Conservation (phyloP, 768 basidiomycete genomes). For the Termitomyces sp. region DNA sequence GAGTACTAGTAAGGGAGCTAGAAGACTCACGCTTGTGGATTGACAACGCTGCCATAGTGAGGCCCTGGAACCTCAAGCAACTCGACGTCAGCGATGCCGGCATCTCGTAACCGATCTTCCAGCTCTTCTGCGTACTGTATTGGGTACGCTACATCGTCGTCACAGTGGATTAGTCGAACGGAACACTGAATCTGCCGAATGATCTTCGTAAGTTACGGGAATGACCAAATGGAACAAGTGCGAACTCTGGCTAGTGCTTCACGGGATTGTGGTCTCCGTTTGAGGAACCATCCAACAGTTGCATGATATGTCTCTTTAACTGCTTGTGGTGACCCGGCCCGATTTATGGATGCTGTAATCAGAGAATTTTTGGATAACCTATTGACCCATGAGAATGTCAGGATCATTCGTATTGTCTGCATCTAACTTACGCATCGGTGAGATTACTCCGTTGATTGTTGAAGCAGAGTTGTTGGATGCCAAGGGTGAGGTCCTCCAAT, state of each 20-base stretch:
- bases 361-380: constrained; percentile 13
- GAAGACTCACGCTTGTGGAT: constrained; percentile 15
- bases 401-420: background rate
- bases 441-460: constrained; percentile 11
- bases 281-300: constrained; percentile 16
- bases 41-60: constrained; percentile 17
- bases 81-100: constrained; percentile 14
- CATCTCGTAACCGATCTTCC: constrained; percentile 15
- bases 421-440: constrained; percentile 10
- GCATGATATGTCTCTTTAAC: constrained; percentile 11
- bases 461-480: constrained; percentile 16
- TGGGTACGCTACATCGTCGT: constrained; percentile 20
- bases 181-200: constrained; percentile 14
- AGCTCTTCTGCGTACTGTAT: constrained; percentile 12
- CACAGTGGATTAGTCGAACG: constrained; percentile 18
- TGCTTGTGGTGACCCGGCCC: constrained; percentile 14
- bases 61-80: constrained; percentile 16
- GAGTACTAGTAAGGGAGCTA: background rate
- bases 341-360: constrained; percentile 9
- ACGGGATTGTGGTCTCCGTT: constrained; percentile 10
- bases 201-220: background rate
- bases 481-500: constrained; percentile 13
- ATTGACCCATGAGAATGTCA: background rate
- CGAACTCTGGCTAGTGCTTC: constrained; percentile 12
- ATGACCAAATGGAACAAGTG: background rate